phyloP scores from a whole-genome alignment of 768 basidiomycete species.

The Dacryopinax primogenitus region DNA sequence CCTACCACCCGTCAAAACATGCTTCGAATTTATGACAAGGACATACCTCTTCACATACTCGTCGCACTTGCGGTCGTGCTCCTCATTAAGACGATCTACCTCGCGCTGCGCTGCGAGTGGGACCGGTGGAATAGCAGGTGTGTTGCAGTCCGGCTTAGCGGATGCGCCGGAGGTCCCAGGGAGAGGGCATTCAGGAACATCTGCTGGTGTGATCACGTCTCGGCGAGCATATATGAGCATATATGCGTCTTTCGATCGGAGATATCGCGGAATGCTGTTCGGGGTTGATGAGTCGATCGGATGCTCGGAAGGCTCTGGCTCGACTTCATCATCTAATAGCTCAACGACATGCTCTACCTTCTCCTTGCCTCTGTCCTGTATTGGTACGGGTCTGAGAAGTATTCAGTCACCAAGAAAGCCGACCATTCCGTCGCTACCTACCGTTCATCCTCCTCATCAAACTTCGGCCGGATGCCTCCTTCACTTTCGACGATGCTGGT shows the following conservation, averaged over 20 bases:
- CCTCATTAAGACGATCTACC: slow-evolving; percentile 42
- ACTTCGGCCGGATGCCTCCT: not conserved
- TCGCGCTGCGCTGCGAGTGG: slow-evolving; percentile 44
- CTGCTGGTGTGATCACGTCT: slow-evolving; percentile 13
- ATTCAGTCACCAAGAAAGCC: no score
- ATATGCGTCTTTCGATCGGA: slow-evolving; percentile 70
- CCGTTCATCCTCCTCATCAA: slow-evolving; percentile 17
- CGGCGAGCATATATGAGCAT: slow-evolving; percentile 80
- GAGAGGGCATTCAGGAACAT: not conserved
- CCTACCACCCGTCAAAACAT: not conserved
- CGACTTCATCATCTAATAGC: not conserved
- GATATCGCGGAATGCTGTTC: not conserved
- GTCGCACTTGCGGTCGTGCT: slow-evolving; percentile 43
- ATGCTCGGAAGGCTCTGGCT: not conserved
- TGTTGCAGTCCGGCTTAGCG: not conserved
- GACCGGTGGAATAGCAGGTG: slow-evolving; percentile 29
- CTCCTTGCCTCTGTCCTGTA: not conserved
- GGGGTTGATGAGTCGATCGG: not conserved
- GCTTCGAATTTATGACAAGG: slow-evolving; percentile 4
- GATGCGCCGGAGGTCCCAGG: not conserved
- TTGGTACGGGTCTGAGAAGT: not conserved
- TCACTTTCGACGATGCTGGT: slow-evolving; percentile 17
- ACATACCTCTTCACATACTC: slow-evolving; percentile 38
- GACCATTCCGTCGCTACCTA: no score
- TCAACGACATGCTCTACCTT: slow-evolving; percentile 25